A percentile compares a stretch with the other conserved stretches of the same genome.
phyloP scores from a whole-genome alignment of 2,329 filamentous ascomycete species.

The Arthrobotrys musiformis region DNA sequence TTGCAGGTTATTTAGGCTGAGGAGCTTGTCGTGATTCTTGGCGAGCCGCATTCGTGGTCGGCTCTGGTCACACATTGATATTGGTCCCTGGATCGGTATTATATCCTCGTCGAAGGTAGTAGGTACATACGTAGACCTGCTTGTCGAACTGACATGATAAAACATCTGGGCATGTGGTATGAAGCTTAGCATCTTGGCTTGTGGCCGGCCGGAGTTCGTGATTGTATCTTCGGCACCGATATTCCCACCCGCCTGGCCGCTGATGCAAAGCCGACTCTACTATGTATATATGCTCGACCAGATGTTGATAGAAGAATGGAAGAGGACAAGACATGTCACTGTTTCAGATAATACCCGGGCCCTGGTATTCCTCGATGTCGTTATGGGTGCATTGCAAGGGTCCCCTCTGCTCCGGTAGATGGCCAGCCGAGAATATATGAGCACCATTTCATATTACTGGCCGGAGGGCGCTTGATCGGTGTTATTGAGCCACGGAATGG shows the following conservation, averaged over 20 bases:
- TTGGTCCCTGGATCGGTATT: no score
- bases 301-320: no score
- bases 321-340: background rate
- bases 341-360: slow-evolving; percentile 29
- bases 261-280: background rate
- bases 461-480: no score
- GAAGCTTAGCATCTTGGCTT: no score
- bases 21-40: slow-evolving; percentile 28
- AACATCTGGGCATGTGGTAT: background rate
- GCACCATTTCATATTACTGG: background rate
- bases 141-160: background rate
- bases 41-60: background rate
- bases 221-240: background rate
- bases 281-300: no score
- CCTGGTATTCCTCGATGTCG: slow-evolving; percentile 9
- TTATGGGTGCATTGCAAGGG: slow-evolving; percentile 6
- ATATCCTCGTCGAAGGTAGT: no score
- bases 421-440: slow-evolving; percentile 30
- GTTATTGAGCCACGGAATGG: slow-evolving; percentile 33
- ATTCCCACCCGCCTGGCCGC: background rate
- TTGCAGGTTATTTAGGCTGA: slow-evolving; percentile 25
- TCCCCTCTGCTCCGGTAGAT: slow-evolving; percentile 24
- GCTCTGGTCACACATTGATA: background rate
- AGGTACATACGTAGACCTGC: no score
- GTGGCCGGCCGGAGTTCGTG: background rate